Evolutionary conservation across 2,329 filamentous ascomycete genomes (phyloP), one percentile per base, ranked within the genome.

Genomic region (Lecanicillium sp.): DNA sequence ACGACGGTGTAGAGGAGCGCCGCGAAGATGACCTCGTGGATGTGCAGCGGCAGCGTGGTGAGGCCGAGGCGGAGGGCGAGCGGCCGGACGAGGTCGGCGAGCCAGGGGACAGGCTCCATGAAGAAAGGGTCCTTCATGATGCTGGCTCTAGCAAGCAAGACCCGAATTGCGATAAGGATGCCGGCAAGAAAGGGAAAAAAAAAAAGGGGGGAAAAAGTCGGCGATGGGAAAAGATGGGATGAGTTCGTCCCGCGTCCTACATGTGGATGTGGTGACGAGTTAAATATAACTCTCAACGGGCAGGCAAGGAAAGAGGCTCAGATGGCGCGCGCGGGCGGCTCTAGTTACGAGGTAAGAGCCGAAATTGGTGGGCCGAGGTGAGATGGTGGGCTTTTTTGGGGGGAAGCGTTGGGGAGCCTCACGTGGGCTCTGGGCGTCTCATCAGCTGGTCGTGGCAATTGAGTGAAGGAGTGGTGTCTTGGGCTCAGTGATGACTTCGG

Each of bases 101-200:
- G 69, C 61, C 74, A 75, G 44, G 83, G 82, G 30, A 78, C 67
- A 17, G 81, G 76, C 49, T 77, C 67, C 54, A 87, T 70, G 48
- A 81, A 79, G 61, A 89, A 88, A 2, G 84, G 83, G 56, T 90
- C 86, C 64, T 75, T 79, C 86, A 90, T 90, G 40, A 56, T 71
- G 33, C 30, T 15, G 37, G 32, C n/a, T n/a, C n/a, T n/a, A n/a
- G n/a, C n/a, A n/a, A n/a, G n/a, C 32, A 35, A 17, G n/a, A n/a
- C 27, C 27, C n/a, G 9, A 8, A 30, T 30, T 30, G 27, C 8
- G n/a, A n/a, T n/a, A n/a, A n/a, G n/a, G n/a, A n/a, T n/a, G n/a
- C n/a, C 14, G 29, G n/a, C n/a, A 26, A 23, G n/a, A 23, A 29
- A 37, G 26, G 37, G 27, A 6, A 19, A 26, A 32, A 37, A 30